These are phyloP conservation scores for Reticulascus tulasneorum DNA, from an alignment of 2,329 filamentous ascomycete species.

Conservation along the genomic window DNA sequence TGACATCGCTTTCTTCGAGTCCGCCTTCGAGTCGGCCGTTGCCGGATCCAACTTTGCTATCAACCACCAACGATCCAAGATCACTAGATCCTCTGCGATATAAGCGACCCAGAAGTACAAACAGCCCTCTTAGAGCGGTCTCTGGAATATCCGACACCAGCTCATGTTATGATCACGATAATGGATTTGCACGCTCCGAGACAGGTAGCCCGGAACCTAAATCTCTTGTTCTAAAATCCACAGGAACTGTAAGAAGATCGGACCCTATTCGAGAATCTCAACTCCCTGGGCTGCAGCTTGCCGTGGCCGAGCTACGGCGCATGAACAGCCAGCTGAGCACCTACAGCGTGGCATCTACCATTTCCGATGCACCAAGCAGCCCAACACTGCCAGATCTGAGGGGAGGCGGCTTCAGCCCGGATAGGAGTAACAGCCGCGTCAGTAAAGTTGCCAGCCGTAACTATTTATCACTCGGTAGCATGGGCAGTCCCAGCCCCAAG, in stretches of 20 bases:
- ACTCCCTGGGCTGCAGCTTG: slow-evolving; percentile 17
- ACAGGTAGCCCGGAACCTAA: too few relatives aligned
- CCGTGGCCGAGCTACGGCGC: slow-evolving; percentile 49
- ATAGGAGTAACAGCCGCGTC: slow-evolving; percentile 23
- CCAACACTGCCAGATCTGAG: slow-evolving; percentile 34
- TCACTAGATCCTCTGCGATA: too few relatives aligned
- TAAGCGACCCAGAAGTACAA: too few relatives aligned
- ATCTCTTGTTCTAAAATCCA: too few relatives aligned
- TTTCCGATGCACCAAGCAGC: slow-evolving; percentile 32
- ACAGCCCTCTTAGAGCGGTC: too few relatives aligned
- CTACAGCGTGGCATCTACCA: slow-evolving; percentile 35
- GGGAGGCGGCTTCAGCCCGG: slow-evolving; percentile 34
- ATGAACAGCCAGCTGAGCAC: slow-evolving; percentile 54
- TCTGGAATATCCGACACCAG: too few relatives aligned
- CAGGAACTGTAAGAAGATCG: too few relatives aligned
- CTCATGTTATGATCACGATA: too few relatives aligned
- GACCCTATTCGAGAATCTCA: too few relatives aligned
- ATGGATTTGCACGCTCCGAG: too few relatives aligned
- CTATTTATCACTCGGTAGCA: slow-evolving; percentile 34
- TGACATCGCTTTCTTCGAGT: background rate
- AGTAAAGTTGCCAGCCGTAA: slow-evolving; percentile 35
- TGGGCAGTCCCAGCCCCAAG: slow-evolving; percentile 28
- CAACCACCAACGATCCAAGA: too few relatives aligned
- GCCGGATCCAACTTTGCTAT: slow-evolving; percentile 2
- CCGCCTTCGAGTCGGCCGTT: background rate